Percentiles rank a stretch among this genome's conserved stretches.
phyloP scores from a whole-genome alignment of 495 filamentous ascomycete genomes.

The Xanthoparmelia taractica region DNA sequence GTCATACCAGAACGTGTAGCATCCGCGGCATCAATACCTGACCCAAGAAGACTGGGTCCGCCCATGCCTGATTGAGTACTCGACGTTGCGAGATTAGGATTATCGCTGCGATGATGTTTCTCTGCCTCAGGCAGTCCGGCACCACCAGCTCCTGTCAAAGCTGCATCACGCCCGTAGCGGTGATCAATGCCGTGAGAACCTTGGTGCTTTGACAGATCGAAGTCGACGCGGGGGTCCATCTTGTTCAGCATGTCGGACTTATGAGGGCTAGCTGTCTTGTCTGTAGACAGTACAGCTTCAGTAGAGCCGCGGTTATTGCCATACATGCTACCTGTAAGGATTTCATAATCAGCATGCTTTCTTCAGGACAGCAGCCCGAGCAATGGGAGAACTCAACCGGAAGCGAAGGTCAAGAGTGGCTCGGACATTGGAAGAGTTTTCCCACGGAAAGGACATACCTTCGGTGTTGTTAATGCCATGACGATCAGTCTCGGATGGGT shows the following conservation, averaged over 20 bases:
- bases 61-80: constrained; percentile 1
- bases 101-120: constrained; percentile 13
- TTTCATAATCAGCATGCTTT: not conserved
- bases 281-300: constrained; percentile 8
- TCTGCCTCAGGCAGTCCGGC: constrained; percentile 18
- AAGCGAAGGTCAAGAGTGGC: not conserved
- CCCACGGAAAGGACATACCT: not conserved
- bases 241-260: constrained; percentile 49
- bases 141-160: constrained; percentile 18
- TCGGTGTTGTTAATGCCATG: not conserved
- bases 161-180: constrained; percentile 21
- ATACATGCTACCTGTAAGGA: not conserved
- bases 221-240: constrained; percentile 32
- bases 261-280: constrained; percentile 38
- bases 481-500: not conserved
- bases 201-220: constrained; percentile 23
- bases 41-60: not conserved
- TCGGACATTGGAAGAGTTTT: not conserved
- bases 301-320: not conserved
- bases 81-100: not conserved
- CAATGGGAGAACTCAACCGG: not conserved
- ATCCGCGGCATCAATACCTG: not conserved
- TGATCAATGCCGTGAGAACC: constrained; percentile 6
- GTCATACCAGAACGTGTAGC: not conserved
- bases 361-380: not conserved